Evolutionary conservation across 169 alveolate genomes (phyloP), one percentile per base, ranked within the genome.

Genomic region (Plasmodium gaboni): DNA sequence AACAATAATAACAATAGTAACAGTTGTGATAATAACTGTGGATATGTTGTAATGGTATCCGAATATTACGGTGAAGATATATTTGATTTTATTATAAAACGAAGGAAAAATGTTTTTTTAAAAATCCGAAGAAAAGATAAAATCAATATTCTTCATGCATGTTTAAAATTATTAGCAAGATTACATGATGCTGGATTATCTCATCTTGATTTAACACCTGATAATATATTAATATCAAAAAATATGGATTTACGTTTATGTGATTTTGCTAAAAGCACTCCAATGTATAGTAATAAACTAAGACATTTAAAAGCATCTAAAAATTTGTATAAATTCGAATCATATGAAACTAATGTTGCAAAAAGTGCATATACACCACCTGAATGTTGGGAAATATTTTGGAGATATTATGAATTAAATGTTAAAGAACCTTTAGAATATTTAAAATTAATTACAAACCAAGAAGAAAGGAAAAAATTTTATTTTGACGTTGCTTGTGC

Each of bases 331-430:
- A 76, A 76, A 28, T 92, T 92, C 73, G 92, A 89, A 9, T 91
- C 95, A 65, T 94, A 96, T 86, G 96, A 94, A 44, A 96, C 96
- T 3, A 93, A 95, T 26, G 92, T 94, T 7, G 96, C 94, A 3
- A 94, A 94, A 70, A 96, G 96, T 5, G 95, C 96, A 5, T 94
- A 94, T 51, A 94, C 93, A 96, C 96, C 96, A 0, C 96, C 96
- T 5, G 96, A 94, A 57, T 92, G 96, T 83, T 94, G 96, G 96
- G 70, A 74, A 32, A 92, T 91, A 4, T 80, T 86, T 68, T 89
- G 92, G 88, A 74, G 51, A 44, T 74, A 93, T 50, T 91, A 73
- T 46, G 38, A 55, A 38, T 55, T 73, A 70, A 50, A 87, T 60
- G 38, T 60, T 44, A 74, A 92, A 87, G 46, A 61, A 13, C 60